Evolutionary conservation across 805 yeast species (phyloP).

Genomic region (Metschnikowia baotianmanensis): DNA sequence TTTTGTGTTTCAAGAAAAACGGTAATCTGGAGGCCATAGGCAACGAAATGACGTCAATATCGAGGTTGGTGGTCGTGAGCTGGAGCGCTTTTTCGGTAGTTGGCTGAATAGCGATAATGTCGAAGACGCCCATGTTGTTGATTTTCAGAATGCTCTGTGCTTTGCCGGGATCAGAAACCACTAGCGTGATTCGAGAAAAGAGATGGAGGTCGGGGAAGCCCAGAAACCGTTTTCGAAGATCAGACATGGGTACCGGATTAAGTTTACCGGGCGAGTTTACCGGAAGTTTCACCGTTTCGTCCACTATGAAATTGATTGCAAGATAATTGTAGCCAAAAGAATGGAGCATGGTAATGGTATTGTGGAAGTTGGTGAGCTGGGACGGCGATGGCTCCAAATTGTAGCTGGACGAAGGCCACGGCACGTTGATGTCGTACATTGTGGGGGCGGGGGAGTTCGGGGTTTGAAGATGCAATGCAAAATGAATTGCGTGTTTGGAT

Average conservation of each 20-base stretch:
- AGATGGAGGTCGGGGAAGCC: conserved; percentile 38
- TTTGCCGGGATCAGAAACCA: conserved; percentile 74
- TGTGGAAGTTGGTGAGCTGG: conserved; percentile 46
- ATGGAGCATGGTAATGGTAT: conserved; percentile 51
- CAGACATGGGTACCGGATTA: conserved; percentile 45
- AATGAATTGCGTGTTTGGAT: no score
- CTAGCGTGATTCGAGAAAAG: conserved; percentile 71
- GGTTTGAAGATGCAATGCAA: not conserved
- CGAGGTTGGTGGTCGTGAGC: conserved; percentile 69
- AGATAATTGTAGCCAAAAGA: conserved; percentile 70
- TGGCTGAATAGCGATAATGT: conserved; percentile 81
- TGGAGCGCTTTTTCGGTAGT: conserved; percentile 74
- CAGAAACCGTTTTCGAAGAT: conserved; percentile 17
- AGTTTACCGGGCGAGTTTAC: conserved; percentile 39
- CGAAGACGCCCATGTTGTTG: conserved; percentile 49
- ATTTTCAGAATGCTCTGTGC: conserved; percentile 57
- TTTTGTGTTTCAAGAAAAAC: conserved; percentile 76
- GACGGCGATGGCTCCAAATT: conserved; percentile 35
- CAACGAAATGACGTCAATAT: conserved; percentile 78
- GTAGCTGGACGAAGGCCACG: conserved; percentile 64
- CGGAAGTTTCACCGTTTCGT: conserved; percentile 53
- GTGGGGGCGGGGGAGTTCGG: not conserved
- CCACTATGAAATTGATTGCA: conserved; percentile 66
- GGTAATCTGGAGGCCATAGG: conserved; percentile 66
- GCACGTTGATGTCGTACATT: conserved; percentile 63